These are phyloP conservation scores for Cryptosporidium xiaoi DNA, from an alignment of 169 alveolate genomes.

Conservation along the genomic window DNA sequence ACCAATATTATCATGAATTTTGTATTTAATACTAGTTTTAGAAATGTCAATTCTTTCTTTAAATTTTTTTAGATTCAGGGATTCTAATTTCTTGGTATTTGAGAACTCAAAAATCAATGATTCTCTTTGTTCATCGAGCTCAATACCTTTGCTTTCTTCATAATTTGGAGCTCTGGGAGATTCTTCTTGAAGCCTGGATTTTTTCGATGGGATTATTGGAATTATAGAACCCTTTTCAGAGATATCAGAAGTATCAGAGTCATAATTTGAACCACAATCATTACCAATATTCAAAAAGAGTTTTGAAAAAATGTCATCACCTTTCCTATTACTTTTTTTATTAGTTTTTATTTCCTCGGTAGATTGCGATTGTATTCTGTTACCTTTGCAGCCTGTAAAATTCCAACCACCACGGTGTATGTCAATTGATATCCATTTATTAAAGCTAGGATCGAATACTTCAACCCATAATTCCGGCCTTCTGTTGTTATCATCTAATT, in stretches of 20 bases:
- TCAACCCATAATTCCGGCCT: conserved; percentile 70
- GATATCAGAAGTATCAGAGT: background rate
- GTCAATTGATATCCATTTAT: conserved; percentile 66
- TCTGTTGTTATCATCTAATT: conserved; percentile 36
- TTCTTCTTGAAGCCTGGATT: background rate
- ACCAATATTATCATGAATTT: conserved; percentile 44
- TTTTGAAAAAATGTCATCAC: conserved; percentile 23
- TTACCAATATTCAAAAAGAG: conserved; percentile 6
- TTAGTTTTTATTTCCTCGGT: background rate
- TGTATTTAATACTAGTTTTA: conserved; percentile 36
- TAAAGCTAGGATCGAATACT: conserved; percentile 40
- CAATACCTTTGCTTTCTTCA: conserved; percentile 29
- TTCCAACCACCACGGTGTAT: conserved; percentile 74
- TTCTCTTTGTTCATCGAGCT: conserved; percentile 49
- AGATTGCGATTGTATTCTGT: background rate
- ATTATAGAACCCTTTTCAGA: background rate
- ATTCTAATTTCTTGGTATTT: conserved; percentile 17
- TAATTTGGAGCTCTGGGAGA: background rate
- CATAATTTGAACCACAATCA: conserved; percentile 7
- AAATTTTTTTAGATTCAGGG: conserved; percentile 6
- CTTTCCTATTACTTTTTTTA: background rate
- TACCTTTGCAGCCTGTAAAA: conserved; percentile 21
- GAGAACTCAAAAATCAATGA: conserved; percentile 63
- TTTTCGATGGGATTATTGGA: conserved; percentile 43
- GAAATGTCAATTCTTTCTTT: conserved; percentile 42